phyloP scores from a whole-genome alignment of 2,329 filamentous ascomycete species.

The Xylaria sp. region DNA sequence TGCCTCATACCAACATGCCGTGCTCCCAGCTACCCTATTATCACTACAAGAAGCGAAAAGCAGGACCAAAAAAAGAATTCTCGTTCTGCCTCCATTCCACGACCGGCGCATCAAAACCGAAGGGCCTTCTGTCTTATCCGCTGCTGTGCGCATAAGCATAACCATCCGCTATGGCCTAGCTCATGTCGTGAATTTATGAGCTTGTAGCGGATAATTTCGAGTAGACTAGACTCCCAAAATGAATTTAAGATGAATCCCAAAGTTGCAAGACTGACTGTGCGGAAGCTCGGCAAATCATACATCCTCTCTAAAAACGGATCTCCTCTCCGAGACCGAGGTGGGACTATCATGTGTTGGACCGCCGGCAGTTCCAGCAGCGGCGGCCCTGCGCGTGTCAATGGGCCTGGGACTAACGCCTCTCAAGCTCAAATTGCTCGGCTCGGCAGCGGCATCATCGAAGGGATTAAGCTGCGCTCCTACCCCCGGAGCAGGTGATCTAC shows the following conservation, averaged over 20 bases:
- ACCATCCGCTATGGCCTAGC: neutral
- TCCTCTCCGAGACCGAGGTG: constrained; percentile 44
- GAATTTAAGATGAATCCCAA: neutral
- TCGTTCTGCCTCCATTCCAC: neutral
- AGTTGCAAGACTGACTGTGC: neutral
- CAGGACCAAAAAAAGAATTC: neutral
- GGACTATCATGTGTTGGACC: constrained; percentile 43
- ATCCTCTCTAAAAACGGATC: constrained; percentile 48
- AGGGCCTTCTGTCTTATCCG: too few relatives aligned
- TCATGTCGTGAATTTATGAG: too few relatives aligned
- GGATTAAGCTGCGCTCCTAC: constrained; percentile 64
- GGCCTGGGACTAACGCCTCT: constrained; percentile 81
- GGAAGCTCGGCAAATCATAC: constrained; percentile 34
- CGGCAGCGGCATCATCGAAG: constrained; percentile 74
- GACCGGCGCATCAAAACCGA: neutral
- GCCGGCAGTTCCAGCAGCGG: constrained; percentile 25
- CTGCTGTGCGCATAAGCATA: neutral
- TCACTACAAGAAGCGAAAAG: constrained; percentile 16
- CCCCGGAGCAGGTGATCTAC: constrained; percentile 54
- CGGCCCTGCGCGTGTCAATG: constrained; percentile 56
- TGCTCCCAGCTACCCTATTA: constrained; percentile 12
- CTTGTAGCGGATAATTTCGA: neutral
- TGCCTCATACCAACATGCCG: constrained; percentile 14
- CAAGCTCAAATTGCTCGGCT: constrained; percentile 69
- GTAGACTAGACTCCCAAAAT: neutral